Evolutionary conservation across 192 early-diverging fungal species (phyloP), one percentile per base, ranked within the genome.

Genomic region (Diversispora eburnea): DNA sequence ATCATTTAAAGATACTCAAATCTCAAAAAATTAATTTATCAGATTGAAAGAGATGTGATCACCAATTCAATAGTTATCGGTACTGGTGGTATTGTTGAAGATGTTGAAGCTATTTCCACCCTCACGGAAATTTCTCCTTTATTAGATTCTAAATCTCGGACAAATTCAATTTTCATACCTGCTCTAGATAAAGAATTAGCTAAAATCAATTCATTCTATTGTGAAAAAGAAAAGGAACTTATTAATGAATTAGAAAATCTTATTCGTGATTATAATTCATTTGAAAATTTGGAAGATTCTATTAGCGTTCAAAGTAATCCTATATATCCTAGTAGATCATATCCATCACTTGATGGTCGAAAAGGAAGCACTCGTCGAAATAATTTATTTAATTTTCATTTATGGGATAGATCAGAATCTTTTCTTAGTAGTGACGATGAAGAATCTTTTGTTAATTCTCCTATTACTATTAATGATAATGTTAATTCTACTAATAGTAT

Each of bases 171-270:
- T n/a, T 96, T 98, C 70, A 79, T 84, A 15, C 84, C 86, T 7
- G 86, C 91, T 3, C 86, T 98, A 8, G 93, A 97, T 76, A 86
- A 86, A 67, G 92, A 96, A 67, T 85, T 98, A 45, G 84, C 85
- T 65, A 94, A 94, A 76, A 93, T 98, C 70, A 84, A 85, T 47
- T 77, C 77, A 43, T 97, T 97, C 73, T 98, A 98, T 80, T 75
- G 79, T 17, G 86, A 86, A 63, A 95, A 96, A 76, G 94, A 97
- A 73, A 82, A 82, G 0, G 92, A 94, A 77, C 82, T 95, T 20
- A 84, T 90, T 70, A 75, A 78, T 43, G 84, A 91, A 71, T 84
- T 93, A n/a, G 81, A 92, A 13, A 82, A 75, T 0, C 65, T 97
- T 7, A 68, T 81, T n/a, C 49, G 63, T 10, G 91, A 92, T 65